Base-by-base conservation (phyloP, 345 rosid genomes). In the Pistacia atlantica region DNA sequence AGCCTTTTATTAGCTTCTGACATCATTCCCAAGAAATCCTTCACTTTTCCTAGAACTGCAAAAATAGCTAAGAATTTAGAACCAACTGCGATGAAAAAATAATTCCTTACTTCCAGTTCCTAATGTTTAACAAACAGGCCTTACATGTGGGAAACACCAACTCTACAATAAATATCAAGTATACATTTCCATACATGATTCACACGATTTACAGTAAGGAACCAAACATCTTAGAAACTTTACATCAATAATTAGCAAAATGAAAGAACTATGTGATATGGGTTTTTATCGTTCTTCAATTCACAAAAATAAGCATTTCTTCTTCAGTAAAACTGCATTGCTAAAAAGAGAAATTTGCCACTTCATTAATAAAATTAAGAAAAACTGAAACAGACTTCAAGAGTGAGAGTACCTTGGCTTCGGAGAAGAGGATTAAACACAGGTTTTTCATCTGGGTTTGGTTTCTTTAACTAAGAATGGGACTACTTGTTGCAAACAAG, bases 1-100 rank as follows among this genome's bases (percentile, higher is more conserved):
- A 93, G 78, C 76, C 69, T 80, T 76, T 84, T 87, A 86, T 90
- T 93, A 38, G 97, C 89, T 83, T 93, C 97, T 0, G 92, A 85
- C 60, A 95, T 83, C 22, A 88, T 69, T 71, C 93, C 97, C 2
- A 95, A 59, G 74, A 93, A 93, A 65, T 87, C 97, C 81, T 79
- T 89, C 69, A 85, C 89, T 88, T 82, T 91, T 60, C 90, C 97
- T 68, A 93, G 72, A 85, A 92, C 91, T 88, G 85, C 74, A 78
- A 57, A 42, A 54, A 69, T 18, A n/a, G 31, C 11, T 65, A 73
- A 31, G 25, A 58, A 14, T 56, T 49, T 31, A 67, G 54, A 12
- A 66, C 11, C 22, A 61, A 38, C 45, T 54, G 2, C 64, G 0
- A 71, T 20, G 17, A 52, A 13, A 38, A n/a, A 8, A 5, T 59